Base-by-base conservation (phyloP, 148 eudicot species). In the Rhododendron griersonianum region DNA sequence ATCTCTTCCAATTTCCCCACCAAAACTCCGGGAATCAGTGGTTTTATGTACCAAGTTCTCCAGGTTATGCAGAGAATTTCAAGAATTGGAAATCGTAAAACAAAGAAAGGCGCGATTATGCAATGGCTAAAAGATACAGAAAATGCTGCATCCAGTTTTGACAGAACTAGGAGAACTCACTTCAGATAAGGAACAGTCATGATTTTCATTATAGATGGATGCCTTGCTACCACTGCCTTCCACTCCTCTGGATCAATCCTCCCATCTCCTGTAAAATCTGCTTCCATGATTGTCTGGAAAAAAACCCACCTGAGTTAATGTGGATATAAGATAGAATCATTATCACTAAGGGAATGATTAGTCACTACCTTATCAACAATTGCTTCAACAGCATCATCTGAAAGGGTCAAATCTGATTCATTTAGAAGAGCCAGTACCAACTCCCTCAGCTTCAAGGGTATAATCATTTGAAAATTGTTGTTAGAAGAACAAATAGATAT, bases 201-300 rank as follows among this genome's bases (percentile, higher is more conserved):
- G 82, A 86, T 88, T 81, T 89, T 88, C 76, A 93, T 44, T 37
- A 94, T 81, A 33, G 91, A 86, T 61, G 95, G 94, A 84, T 89
- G 83, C 77, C 86, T 91, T 61, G 88, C 86, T 81, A 91, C 91
- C 47, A 90, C 84, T 65, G 86, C 89, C 75, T 83, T 91, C 98
- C 95, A 93, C 88, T 93, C 98, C 76, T 93, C 92, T 63, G 28
- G 39, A 85, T 91, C 93, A 63, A 94, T 93, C 85, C 74, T 91
- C 83, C 95, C 94, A 84, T 94, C 95, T 76, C 86, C 89, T 79
- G 91, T 91, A 16, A 88, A n/a, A 83, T 94, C 95, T 35, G 91
- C 94, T 37, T 92, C 92, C 82, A 55, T 28, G 51, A 91, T 86
- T 55, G 92, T 89, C 93, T 93, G 82, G 21, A 28, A n/a, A 63